Conservation (phyloP, 2,329 filamentous ascomycete genomes). For the Tothia fuscella region DNA sequence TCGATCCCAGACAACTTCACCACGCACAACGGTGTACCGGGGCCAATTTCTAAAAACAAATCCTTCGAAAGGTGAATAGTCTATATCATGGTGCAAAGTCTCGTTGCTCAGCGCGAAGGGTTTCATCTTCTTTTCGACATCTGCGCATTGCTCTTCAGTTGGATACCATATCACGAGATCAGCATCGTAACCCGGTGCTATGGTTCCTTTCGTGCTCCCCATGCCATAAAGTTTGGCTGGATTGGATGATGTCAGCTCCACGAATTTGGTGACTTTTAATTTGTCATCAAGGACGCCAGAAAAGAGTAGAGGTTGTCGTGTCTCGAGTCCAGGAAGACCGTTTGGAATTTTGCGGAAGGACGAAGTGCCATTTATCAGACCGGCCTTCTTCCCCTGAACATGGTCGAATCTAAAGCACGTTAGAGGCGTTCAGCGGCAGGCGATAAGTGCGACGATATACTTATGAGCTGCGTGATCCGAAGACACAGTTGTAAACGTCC, state of each 20-base stretch:
- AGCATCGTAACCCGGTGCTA: constrained; percentile 42
- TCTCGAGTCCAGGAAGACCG: constrained; percentile 46
- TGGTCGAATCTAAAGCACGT: neutral
- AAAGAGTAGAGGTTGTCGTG: constrained; percentile 37
- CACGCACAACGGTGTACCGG: constrained; percentile 46
- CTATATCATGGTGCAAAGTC: constrained; percentile 47
- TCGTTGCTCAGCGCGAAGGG: constrained; percentile 41
- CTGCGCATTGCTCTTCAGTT: no score
- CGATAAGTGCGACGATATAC: no score
- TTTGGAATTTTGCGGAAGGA: constrained; percentile 49
- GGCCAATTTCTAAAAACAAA: constrained; percentile 47
- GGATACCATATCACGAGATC: constrained; percentile 49
- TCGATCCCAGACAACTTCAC: constrained; percentile 47
- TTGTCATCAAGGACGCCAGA: constrained; percentile 22
- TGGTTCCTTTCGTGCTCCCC: constrained; percentile 37
- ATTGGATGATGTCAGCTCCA: constrained; percentile 43
- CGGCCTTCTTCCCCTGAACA: neutral
- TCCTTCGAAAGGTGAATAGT: constrained; percentile 53
- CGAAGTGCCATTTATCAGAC: neutral
- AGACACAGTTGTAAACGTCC: constrained; percentile 40
- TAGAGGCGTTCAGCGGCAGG: no score
- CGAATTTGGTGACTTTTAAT: constrained; percentile 37
- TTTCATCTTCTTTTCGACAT: constrained; percentile 26
- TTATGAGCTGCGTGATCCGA: constrained; percentile 39
- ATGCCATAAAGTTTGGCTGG: constrained; percentile 47